These are phyloP conservation scores for Melaleuca quinquenervia DNA, from an alignment of 345 rosid genomes.

Conservation along the genomic window DNA sequence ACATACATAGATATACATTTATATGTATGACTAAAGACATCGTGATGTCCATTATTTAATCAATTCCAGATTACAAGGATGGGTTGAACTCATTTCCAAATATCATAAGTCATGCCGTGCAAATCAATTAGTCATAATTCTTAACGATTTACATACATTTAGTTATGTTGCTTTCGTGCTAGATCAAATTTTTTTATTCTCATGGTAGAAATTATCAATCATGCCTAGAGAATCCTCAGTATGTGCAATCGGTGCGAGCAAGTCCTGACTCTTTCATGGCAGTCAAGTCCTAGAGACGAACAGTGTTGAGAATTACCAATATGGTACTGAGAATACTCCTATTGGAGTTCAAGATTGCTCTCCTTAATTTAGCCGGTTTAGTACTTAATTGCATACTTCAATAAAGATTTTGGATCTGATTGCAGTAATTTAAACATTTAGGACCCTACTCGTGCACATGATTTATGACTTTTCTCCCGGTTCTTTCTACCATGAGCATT, in stretches of 20 bases:
- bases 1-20: not conserved
- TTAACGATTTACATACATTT: not conserved
- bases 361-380: not conserved
- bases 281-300: not conserved
- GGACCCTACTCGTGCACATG: not conserved
- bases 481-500: not conserved
- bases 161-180: not conserved
- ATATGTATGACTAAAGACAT: not conserved
- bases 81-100: not conserved
- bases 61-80: not conserved
- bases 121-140: not conserved
- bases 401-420: not conserved
- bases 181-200: not conserved
- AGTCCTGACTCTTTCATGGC: not conserved
- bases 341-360: not conserved
- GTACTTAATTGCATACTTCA: not conserved
- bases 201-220: not conserved
- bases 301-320: not conserved
- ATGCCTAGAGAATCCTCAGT: not conserved
- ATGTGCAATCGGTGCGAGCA: not conserved
- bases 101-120: not conserved
- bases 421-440: not conserved
- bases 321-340: not conserved
- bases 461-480: not conserved
- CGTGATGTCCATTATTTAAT: not conserved